Percentiles rank a stretch among this genome's conserved stretches.
These are phyloP conservation scores for Sesbania bispinosa DNA, from an alignment of 306 rosid species.

Conservation along the genomic window DNA sequence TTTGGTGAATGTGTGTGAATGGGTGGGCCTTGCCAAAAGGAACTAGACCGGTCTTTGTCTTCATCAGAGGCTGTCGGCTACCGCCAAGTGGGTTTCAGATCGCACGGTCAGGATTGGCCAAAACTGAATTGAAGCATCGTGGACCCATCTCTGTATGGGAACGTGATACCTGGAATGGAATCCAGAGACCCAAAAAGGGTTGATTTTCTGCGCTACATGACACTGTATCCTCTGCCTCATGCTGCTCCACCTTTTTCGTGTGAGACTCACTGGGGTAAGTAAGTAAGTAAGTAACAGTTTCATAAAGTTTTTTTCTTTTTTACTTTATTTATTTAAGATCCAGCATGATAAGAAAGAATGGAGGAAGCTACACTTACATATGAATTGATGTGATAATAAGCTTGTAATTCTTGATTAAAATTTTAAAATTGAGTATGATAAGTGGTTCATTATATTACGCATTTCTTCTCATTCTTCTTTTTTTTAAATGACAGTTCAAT, in stretches of 20 bases:
- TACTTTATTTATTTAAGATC: neutral
- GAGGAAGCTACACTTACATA: too few species aligned
- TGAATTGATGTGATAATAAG: neutral
- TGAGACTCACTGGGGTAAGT: too few species aligned
- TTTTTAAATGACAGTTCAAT: too few species aligned
- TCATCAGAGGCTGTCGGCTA: constrained; percentile 42
- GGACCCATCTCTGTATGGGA: constrained; percentile 12
- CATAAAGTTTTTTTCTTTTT: neutral
- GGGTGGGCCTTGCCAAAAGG: constrained; percentile 75
- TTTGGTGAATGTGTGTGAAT: neutral
- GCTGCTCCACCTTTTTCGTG: constrained; percentile 11
- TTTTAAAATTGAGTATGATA: neutral
- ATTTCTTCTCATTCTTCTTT: too few species aligned
- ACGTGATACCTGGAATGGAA: constrained; percentile 39
- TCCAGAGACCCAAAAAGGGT: constrained; percentile 6
- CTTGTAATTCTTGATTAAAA: neutral
- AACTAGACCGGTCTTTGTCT: constrained; percentile 86
- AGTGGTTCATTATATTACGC: neutral
- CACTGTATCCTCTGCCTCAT: neutral
- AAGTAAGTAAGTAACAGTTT: too few species aligned
- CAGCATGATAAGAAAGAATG: neutral
- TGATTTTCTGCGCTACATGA: neutral
- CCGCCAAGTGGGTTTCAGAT: constrained; percentile 31
- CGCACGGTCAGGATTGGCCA: constrained; percentile 41
- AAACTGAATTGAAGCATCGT: constrained; percentile 23